These are phyloP conservation scores for Penicillium fuscoglaucum DNA, from an alignment of 2,329 filamentous ascomycete species.

Conservation along the genomic window DNA sequence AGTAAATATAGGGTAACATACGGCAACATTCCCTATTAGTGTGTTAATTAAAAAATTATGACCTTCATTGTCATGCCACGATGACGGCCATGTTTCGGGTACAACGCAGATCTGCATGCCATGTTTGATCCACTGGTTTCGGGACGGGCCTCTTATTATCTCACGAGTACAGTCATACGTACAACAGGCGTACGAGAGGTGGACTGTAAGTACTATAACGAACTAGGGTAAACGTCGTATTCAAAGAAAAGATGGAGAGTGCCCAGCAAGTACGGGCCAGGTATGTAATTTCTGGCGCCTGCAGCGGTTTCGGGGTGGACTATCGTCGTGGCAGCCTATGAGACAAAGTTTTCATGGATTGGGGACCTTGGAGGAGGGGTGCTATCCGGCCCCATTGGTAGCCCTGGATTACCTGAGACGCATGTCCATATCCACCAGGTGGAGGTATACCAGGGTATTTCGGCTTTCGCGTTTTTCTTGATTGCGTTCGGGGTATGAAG, in stretches of 20 bases:
- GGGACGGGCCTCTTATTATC: constrained; percentile 23
- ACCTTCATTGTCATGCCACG: constrained; percentile 4
- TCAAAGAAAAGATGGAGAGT: not conserved
- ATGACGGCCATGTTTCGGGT: constrained; percentile 9
- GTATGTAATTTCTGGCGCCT: constrained; percentile 22
- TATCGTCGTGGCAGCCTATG: constrained; percentile 20
- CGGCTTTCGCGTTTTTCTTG: not conserved
- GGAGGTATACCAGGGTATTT: constrained; percentile 1
- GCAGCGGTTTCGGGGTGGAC: constrained; percentile 18
- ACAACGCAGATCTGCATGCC: constrained; percentile 10
- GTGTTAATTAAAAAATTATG: not conserved
- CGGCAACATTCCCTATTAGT: not conserved
- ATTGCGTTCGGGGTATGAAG: not conserved
- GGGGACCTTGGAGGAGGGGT: constrained; percentile 27
- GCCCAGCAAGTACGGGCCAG: not conserved
- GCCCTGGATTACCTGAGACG: constrained; percentile 10
- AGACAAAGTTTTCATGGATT: constrained; percentile 16
- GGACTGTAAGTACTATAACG: not conserved
- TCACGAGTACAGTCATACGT: constrained; percentile 17
- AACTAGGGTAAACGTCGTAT: not conserved
- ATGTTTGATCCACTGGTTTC: constrained; percentile 14
- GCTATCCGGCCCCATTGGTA: constrained; percentile 21
- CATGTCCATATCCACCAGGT: constrained; percentile 12
- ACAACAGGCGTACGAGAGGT: not conserved
- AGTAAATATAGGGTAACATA: not conserved